Evolutionary conservation across 2,329 filamentous ascomycete species (phyloP), one percentile per base, ranked within the genome.

Genomic region (Orbilia blumenaviensis): DNA sequence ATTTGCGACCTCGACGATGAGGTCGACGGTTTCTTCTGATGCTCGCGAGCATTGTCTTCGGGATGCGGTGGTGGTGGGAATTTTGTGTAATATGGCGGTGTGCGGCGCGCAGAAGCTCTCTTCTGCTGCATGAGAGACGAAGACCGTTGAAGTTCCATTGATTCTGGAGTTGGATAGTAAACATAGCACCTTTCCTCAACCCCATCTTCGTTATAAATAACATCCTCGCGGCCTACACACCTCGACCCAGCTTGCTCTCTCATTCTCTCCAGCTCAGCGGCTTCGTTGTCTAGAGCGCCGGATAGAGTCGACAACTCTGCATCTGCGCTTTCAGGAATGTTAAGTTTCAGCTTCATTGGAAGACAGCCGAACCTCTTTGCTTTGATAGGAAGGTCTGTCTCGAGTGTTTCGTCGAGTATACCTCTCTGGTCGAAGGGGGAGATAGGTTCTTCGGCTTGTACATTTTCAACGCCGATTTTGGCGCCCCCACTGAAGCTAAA

Each of bases 21-120:
- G 0, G 58, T 76, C 2, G 72, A 76, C 23, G 72, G 27, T 32
- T 76, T 68, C 34, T 76, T 76, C 4, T 52, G 60, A 54, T 76
- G 72, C 9, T 66, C 54, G 18, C 16, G 23, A 9, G 23, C 10
- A 8, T 18, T 18, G 2, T 21, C n/a, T 12, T 27, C 46, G 14
- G 63, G 62, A 7, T 66, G 50, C n/a, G 41, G 50, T 18, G 54
- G 62, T 23, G 46, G 69, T 32, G 63, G 62, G 27, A 75, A 63
- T 2, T 46, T 61, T 3, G 54, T 66, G 16, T 75, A 63, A 9
- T 44, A 50, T 1, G 63, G 54, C 52, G 41, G 66, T 12, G 14
- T 21, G 27, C 34, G 34, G 7, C 25, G 12, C 14, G 16, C 6
- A 21, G 50, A 16, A 9, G 14, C 21, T 10, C 48, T 54, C 46